A percentile compares a stretch with the other conserved stretches of the same genome.
phyloP scores from a whole-genome alignment of 176 grass and related monocot species.

The Eleusine coracana region DNA sequence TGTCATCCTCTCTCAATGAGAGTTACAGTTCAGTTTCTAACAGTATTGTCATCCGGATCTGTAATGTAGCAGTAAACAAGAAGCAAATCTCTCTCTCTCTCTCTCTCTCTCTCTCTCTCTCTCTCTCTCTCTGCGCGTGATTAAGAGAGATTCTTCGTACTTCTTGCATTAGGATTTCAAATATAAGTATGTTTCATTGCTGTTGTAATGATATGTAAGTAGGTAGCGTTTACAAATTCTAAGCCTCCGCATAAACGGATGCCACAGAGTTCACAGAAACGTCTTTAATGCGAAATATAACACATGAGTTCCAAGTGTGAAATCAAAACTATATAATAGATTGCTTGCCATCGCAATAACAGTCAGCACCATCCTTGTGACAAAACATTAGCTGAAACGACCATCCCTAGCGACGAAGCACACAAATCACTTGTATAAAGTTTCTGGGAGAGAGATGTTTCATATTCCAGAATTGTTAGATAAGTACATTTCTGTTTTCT shows the following conservation, averaged over 20 bases:
- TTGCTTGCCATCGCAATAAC: neutral
- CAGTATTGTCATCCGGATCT: neutral
- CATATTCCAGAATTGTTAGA: constrained; percentile 34
- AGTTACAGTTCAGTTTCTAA: no score
- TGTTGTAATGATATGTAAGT: no score
- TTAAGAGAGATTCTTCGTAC: neutral
- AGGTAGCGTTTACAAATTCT: neutral
- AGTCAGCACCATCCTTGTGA: neutral
- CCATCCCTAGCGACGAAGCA: neutral
- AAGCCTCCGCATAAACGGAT: neutral
- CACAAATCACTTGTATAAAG: neutral
- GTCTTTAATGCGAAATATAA: neutral
- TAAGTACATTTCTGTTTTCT: constrained; percentile 9
- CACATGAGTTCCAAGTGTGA: neutral
- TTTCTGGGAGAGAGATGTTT: neutral
- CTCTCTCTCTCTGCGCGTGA: neutral
- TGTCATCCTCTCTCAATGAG: no score
- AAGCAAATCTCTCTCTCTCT: neutral
- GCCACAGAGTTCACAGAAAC: neutral
- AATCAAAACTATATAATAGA: neutral
- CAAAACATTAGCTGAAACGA: neutral
- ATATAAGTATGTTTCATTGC: no score
- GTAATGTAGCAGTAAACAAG: constrained; percentile 9
- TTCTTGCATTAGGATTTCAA: neutral
- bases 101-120: neutral